phyloP scores from a whole-genome alignment of 2,329 filamentous ascomycete species.

The Alternaria angustiovoidea region DNA sequence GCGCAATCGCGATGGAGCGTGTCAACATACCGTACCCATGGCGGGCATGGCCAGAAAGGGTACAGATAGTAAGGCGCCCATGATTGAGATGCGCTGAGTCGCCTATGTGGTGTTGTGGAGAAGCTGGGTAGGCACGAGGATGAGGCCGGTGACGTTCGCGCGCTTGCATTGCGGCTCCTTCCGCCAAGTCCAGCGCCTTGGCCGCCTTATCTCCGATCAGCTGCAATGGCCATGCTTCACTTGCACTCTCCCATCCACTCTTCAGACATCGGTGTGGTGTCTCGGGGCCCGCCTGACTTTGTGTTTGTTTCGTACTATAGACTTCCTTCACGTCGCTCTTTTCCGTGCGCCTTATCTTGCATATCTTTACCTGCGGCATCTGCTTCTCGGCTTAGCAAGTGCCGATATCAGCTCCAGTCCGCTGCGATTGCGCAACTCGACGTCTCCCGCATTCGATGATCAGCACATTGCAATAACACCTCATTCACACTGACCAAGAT shows the following conservation, averaged over 20 bases:
- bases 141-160: slow-evolving; percentile 27
- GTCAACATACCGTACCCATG: slow-evolving; percentile 76
- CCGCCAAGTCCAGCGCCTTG: slow-evolving; percentile 19
- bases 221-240: slow-evolving; percentile 12
- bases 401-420: slow-evolving; percentile 17
- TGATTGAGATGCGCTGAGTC: slow-evolving; percentile 52
- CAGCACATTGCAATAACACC: slow-evolving; percentile 22
- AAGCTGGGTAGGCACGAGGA: slow-evolving; percentile 21
- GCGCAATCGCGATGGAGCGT: slow-evolving; percentile 10
- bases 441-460: slow-evolving; percentile 31
- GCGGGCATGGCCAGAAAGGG: slow-evolving; percentile 89
- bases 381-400: slow-evolving; percentile 8
- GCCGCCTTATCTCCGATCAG: slow-evolving; percentile 32
- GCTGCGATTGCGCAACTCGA: slow-evolving; percentile 9
- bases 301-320: not conserved
- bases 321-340: not conserved
- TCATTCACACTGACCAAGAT: slow-evolving; percentile 28
- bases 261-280: not conserved
- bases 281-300: slow-evolving; percentile 4
- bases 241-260: slow-evolving; percentile 5
- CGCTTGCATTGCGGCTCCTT: slow-evolving; percentile 21
- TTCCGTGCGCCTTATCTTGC: slow-evolving; percentile 3
- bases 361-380: slow-evolving; percentile 2
- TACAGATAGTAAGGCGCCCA: slow-evolving; percentile 91
- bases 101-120: slow-evolving; percentile 18